Conservation (phyloP, 179 eudicot genomes). For the Silene vulgaris region DNA sequence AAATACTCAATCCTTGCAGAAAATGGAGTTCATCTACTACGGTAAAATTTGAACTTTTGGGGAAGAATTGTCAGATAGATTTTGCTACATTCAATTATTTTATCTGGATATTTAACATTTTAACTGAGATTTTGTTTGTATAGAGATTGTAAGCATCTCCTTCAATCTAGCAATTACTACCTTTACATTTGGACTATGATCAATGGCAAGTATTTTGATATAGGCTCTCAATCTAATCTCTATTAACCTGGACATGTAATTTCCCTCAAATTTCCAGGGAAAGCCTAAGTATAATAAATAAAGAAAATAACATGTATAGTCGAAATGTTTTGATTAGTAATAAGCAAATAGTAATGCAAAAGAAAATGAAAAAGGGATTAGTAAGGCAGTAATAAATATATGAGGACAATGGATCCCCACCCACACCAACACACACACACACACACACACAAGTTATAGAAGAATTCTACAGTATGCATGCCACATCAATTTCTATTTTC, state of each 20-base stretch:
- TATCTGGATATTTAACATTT: not conserved
- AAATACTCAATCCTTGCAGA: not conserved
- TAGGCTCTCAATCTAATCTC: not conserved
- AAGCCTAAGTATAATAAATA: constrained; percentile 35
- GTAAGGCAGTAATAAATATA: too few relatives aligned
- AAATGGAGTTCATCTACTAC: not conserved
- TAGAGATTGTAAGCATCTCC: too few relatives aligned
- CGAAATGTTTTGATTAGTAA: not conserved
- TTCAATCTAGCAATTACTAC: too few relatives aligned
- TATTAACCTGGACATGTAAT: not conserved
- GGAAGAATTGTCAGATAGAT: not conserved
- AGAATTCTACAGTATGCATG: too few relatives aligned
- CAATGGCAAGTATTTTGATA: not conserved
- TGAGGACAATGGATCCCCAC: too few relatives aligned
- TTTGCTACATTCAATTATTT: not conserved
- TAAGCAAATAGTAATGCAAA: not conserved
- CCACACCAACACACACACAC: too few relatives aligned
- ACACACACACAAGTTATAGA: too few relatives aligned
- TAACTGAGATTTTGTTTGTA: too few relatives aligned
- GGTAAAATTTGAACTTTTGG: not conserved
- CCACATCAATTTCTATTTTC: too few relatives aligned
- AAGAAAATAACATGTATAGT: not conserved
- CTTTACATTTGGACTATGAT: not conserved
- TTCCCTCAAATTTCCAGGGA: constrained; percentile 37
- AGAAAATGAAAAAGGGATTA: not conserved